Evolutionary conservation across 352 stramenopile species (phyloP), one percentile per base, ranked within the genome.

Genomic region (Peronospora destructor): DNA sequence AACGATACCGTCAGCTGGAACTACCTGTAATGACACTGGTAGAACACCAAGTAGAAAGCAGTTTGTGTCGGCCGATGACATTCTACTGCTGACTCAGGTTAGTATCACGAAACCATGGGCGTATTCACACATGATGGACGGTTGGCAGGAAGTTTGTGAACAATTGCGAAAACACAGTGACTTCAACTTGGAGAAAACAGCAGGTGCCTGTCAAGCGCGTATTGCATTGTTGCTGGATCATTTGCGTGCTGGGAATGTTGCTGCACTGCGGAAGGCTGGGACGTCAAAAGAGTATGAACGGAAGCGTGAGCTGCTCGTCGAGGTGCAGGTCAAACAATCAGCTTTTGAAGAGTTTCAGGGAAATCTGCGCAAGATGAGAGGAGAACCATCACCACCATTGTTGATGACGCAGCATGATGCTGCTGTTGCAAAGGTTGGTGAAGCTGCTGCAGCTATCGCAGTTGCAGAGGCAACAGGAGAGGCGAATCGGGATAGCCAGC

Each of bases 1-100:
- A 12, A 14, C 53, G 37, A 53, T 59, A 17, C 40, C 39, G 29
- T 28, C 36, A n/a, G 26, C 14, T 17, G 30, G 5, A n/a, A 26
- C 5, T 10, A 54, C 46, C 16, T 47, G 7, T 8, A 13, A 3
- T 2, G 25, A 19, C 0, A 48, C 40, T 13, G 25, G 25, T 17
- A 38, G 14, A 13, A 14, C 26, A 26, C 30, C 30, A 38, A 38
- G 35, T n/a, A 45, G 50, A 19, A 68, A 67, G 45, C 64, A 73
- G n/a, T 73, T 73, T 46, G 53, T 69, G 9, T 66, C 64, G 17
- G 56, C 56, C 0, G 61, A 70, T 26, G 64, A 73, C 21, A 61
- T 73, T 38, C 4, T 68, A 19, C 46, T 73, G 32, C 51, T 73
- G 1, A 52, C 56, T 17, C 60, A 73, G n/a, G 64, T 67, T 13